Evolutionary conservation across 768 basidiomycete genomes (phyloP), one percentile per base, ranked within the genome.

Genomic region (Tylopilus balloui): DNA sequence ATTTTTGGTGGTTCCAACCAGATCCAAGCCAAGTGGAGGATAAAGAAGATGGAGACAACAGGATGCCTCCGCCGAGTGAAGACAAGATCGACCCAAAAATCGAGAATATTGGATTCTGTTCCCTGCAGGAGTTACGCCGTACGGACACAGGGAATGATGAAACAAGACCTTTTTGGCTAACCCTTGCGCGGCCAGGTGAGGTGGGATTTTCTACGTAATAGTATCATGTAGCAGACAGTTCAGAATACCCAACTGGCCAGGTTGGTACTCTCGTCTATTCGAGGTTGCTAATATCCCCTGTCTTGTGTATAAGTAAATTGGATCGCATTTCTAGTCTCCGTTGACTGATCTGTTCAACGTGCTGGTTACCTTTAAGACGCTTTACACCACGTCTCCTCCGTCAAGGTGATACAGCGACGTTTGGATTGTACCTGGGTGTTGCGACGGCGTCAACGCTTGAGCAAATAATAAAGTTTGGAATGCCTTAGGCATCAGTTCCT

Each of bases 1-100:
- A 38, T 2, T 40, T 47, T 10, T 67, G 62, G 61, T 67, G 65
- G 65, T 65, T 66, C 43, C 53, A 58, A 37, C 19, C 62, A 1
- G 54, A 64, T 24, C 53, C 58, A n/a, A 2, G 12, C 1, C 47
- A 47, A 19, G 5, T 3, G 15, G 35, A 39, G 10, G 15, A 37
- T 15, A 3, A 52, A 1, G 45, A 45, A 14, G 42, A 47, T 8
- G 35, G 45, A 23, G 23, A 31, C 1, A 4, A 7, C 14, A 4
- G 31, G 15, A 14, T 6, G 14, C 27, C 15, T 17, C 24, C 20
- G 5, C 28, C 2, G 28, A 21, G n/a, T 52, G 24, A 37, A 14
- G 4, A 12, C 25, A 21, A 7, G 35, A 4, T 44, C 42, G 31
- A 13, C 11, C 28, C 32, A 3, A 34, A 51, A 31, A 12, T n/a